These are phyloP conservation scores for Posidonia oceanica DNA, from an alignment of 116 monocot genomes.

Conservation along the genomic window DNA sequence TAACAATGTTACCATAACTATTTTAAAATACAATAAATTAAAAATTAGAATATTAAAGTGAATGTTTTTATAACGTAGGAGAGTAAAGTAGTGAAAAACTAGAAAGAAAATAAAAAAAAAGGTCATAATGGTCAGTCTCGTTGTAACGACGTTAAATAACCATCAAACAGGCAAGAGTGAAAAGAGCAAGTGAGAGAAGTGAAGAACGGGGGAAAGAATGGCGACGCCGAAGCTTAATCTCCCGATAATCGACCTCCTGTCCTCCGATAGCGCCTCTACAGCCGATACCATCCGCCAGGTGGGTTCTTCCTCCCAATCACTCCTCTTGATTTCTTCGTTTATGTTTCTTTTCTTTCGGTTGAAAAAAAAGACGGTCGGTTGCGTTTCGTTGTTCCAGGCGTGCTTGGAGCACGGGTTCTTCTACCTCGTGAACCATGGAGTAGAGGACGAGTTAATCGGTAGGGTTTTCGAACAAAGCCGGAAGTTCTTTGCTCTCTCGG, in stretches of 20 bases:
- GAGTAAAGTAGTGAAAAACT: too few species aligned
- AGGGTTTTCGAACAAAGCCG: constrained; percentile 55
- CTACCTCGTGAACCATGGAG: constrained; percentile 77
- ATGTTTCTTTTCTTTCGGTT: not conserved
- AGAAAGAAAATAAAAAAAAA: too few species aligned
- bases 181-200: too few species aligned
- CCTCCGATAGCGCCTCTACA: constrained; percentile 30
- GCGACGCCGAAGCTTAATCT: constrained; percentile 13
- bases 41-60: too few species aligned
- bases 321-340: not conserved
- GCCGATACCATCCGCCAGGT: constrained; percentile 56
- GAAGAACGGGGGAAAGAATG: too few species aligned
- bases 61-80: too few species aligned
- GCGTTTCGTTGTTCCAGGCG: constrained; percentile 32
- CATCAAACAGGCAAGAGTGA: too few species aligned
- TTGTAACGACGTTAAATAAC: too few species aligned
- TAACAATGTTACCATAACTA: too few species aligned
- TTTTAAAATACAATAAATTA: too few species aligned
- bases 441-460: constrained; percentile 24
- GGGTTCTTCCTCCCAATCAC: too few species aligned
- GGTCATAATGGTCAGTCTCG: too few species aligned
- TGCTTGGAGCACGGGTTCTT: constrained; percentile 90
- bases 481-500: constrained; percentile 57
- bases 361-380: not conserved
- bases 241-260: constrained; percentile 55